A percentile compares a stretch with the other conserved stretches of the same genome.
Conservation (phyloP, 345 rosid species). For the Microcos paniculata region DNA sequence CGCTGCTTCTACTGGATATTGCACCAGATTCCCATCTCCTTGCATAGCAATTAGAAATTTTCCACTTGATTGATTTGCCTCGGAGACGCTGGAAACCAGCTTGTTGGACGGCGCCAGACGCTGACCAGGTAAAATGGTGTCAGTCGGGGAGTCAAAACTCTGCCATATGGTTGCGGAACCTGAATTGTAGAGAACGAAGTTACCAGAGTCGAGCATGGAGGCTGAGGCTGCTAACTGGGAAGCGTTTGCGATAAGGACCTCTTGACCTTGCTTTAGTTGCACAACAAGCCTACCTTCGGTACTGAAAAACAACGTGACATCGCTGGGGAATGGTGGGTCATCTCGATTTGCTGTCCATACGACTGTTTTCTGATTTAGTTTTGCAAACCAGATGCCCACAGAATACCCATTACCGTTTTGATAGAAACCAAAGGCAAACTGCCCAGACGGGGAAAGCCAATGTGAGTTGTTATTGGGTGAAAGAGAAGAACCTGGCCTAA, state of each 20-base stretch:
- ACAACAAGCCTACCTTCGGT: neutral
- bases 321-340: neutral
- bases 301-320: neutral
- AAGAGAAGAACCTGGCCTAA: slow-evolving; percentile 1
- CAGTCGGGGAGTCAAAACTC: slow-evolving; percentile 27
- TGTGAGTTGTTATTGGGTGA: neutral
- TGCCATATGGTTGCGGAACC: slow-evolving; percentile 13
- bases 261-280: neutral
- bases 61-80: slow-evolving; percentile 23
- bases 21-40: slow-evolving; percentile 26
- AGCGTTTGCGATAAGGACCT: neutral
- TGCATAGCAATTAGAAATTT: slow-evolving; percentile 29
- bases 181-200: slow-evolving; percentile 8
- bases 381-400: neutral
- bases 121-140: slow-evolving; percentile 29
- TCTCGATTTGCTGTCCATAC: slow-evolving; percentile 8
- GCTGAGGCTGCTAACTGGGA: neutral
- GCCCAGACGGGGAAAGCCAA: neutral
- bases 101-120: neutral
- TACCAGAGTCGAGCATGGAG: neutral
- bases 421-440: slow-evolving; percentile 10
- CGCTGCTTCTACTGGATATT: slow-evolving; percentile 19
- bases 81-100: slow-evolving; percentile 23
- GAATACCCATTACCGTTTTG: neutral
- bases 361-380: neutral